These are phyloP conservation scores for Yamadazyma sp. DNA, from an alignment of 1,139 yeast genomes.

Conservation along the genomic window DNA sequence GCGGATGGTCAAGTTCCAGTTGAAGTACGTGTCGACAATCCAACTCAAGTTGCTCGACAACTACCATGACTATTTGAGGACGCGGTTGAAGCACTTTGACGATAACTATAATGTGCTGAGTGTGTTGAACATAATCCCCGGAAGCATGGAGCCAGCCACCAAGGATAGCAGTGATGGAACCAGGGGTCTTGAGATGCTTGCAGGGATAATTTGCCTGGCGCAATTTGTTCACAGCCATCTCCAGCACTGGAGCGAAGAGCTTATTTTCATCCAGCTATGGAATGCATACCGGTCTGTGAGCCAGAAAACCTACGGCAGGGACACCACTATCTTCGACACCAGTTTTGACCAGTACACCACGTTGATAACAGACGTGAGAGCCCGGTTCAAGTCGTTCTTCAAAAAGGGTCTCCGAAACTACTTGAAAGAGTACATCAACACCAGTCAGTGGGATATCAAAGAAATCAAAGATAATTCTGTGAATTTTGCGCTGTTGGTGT, in stretches of 20 bases:
- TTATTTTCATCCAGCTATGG: conserved; percentile 66
- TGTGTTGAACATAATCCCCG: conserved; percentile 41
- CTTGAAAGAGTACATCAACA: conserved; percentile 53
- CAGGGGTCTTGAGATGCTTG: conserved; percentile 52
- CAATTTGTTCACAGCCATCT: conserved; percentile 52
- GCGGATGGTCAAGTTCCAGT: conserved; percentile 60
- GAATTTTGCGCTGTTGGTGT: conserved; percentile 36
- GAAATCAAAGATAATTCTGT: conserved; percentile 29
- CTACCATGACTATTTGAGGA: conserved; percentile 53
- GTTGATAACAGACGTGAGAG: conserved; percentile 38
- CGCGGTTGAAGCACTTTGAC: conserved; percentile 47
- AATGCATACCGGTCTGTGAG: conserved; percentile 34
- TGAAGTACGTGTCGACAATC: conserved; percentile 66
- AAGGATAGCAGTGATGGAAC: conserved; percentile 16
- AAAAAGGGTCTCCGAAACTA: conserved; percentile 48
- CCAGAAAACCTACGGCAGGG: conserved; percentile 17
- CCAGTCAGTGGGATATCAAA: conserved; percentile 35
- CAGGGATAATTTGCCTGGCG: conserved; percentile 62
- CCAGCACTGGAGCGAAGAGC: conserved; percentile 63
- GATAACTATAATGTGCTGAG: conserved; percentile 39
- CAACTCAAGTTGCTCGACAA: conserved; percentile 64
- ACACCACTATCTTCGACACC: conserved; percentile 55
- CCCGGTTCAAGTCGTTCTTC: conserved; percentile 45
- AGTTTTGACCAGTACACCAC: conserved; percentile 47
- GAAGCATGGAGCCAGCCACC: conserved; percentile 22